Evolutionary conservation across 306 rosid species (phyloP), one percentile per base, ranked within the genome.

Genomic region (Castanopsis chinensis): DNA sequence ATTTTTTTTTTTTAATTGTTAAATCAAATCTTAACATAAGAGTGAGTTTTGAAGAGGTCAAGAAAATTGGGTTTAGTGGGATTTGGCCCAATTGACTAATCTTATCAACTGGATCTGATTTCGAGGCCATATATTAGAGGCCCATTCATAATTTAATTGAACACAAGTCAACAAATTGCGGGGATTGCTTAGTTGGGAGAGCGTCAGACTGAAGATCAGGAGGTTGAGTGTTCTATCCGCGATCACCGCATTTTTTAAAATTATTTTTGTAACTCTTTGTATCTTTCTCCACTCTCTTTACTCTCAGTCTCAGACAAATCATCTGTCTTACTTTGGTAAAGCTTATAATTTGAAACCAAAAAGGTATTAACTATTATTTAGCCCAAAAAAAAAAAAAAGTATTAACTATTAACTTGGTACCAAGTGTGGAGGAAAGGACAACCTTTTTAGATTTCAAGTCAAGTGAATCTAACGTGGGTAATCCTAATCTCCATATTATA

Each of bases 341-440:
- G 67, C 85, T 82, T 13, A 87, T 85, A 5, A 51, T 85, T 15
- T 61, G 79, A 82, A 74, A 30, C 87, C 85, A 21, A 82, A 80
- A 41, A 2, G 45, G 45, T 37, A 8, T 37, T 75, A 88, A 88
- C 1, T 82, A 73, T 69, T 25, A 85, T 25, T 25, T 2, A 25
- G 27, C 27, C 0, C 1, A 25, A 25, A 25, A 25, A 25, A 25
- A 25, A 25, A 27, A 82, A 80, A 41, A 8, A 11, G 45, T 37
- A 2, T 37, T 78, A 88, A 88, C 1, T 82, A 73, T 69, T 25
- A 85, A 52, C 72, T 32, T n/a, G 80, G 80, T 20, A 82, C 80
- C 23, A 57, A 75, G 28, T 85, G 70, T 84, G 81, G 87, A 37
- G 87, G 88, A 67, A 37, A 85, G 73, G 90, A 80, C 85, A 84